Base-by-base conservation (phyloP, 1,139 yeast species). In the Scheffersomyces titani region DNA sequence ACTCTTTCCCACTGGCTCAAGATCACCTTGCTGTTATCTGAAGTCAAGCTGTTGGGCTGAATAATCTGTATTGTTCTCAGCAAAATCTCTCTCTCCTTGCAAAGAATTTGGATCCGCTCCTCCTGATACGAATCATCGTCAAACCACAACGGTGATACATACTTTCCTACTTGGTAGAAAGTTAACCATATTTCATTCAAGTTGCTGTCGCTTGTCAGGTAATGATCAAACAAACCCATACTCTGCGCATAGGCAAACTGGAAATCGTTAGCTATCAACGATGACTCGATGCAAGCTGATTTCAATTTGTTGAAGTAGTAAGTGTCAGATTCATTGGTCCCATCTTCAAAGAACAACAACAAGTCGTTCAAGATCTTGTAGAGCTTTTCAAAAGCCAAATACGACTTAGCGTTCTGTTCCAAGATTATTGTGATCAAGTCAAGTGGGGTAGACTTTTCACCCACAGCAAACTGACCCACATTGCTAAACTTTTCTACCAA, bases 101-200 rank as follows among this genome's bases (percentile, higher is more conserved):
- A 40, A 70, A 69, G 55, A 55, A 71, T 59, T 16, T 68, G 65
- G 53, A 72, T 57, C 48, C 64, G 64, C 13, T 64, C 65, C 1
- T 64, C 58, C 63, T 69, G 19, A 45, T n/a, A 51, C 22, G 21
- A 54, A 18, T 11, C 54, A 56, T 64, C 62, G 21, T 70, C 69
- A 54, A 72, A 74, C 86, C 86, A 83, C 5, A 70, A 70, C 0
- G 86, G 85, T 2, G 86, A 77, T 13, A 80, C 70, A 62, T 69
- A 85, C 63, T 83, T 83, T 1, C 88, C 87, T 6, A 87, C 84
- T 65, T 87, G 91, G 63, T 85, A 86, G 56, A 87, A 81, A 0
- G 88, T 81, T 51, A 82, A 73, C 91, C 92, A 87, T 54, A 75
- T 66, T n/a, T 75, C 76, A 51, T 73, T 70, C 44, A 84, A 60